Evolutionary conservation across 352 stramenopile genomes (phyloP).

Genomic region (Pythium phragmiticola): DNA sequence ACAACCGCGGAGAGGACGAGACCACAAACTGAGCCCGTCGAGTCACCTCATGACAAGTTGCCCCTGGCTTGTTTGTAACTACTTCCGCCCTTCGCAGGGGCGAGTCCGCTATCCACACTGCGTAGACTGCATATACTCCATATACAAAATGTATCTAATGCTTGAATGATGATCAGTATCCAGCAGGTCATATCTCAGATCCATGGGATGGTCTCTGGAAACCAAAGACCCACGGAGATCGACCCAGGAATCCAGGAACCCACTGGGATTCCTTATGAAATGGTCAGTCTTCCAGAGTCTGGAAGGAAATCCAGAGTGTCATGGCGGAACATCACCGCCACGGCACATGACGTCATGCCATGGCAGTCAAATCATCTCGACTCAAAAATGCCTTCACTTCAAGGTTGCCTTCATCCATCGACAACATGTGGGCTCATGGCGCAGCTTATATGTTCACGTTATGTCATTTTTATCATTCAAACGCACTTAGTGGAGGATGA

Average conservation of each 20-base stretch:
- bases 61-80: too few species aligned
- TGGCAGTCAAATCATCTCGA: constrained; percentile 1
- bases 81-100: too few species aligned
- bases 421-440: constrained; percentile 5
- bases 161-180: too few species aligned
- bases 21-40: constrained; percentile 8
- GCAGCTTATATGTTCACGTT: background rate
- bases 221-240: too few species aligned
- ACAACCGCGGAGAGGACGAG: background rate
- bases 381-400: constrained; percentile 7
- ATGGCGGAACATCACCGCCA: background rate
- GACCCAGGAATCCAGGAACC: too few species aligned
- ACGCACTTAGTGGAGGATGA: background rate
- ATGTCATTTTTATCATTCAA: background rate
- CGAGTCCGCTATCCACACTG: background rate
- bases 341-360: constrained; percentile 14
- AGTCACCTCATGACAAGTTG: too few species aligned
- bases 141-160: too few species aligned
- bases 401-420: constrained; percentile 2
- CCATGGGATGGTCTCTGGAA: too few species aligned
- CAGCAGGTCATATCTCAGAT: too few species aligned
- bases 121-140: background rate
- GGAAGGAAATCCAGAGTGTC: too few species aligned
- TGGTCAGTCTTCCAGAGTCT: too few species aligned
- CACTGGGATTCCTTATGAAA: too few species aligned